Evolutionary conservation across 495 filamentous ascomycete genomes (phyloP), one percentile per base, ranked within the genome.

Genomic region (Neurospora sp.): DNA sequence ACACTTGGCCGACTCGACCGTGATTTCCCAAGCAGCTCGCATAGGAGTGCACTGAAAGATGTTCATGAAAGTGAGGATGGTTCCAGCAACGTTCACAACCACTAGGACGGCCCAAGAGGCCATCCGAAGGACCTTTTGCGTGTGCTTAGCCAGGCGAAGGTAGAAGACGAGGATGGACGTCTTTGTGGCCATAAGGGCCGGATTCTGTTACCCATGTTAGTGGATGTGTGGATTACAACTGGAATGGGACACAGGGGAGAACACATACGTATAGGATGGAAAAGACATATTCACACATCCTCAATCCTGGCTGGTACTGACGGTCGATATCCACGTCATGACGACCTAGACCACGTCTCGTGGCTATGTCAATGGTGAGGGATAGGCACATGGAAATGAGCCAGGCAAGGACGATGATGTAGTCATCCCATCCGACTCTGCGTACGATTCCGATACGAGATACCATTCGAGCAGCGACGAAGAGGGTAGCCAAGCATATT

Each of bases 121-220:
- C 82, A 89, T 88, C 75, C 89, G 87, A 77, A 94, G 90, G 39
- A 93, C 82, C 74, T 79, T 81, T 75, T 90, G 90, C 54, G 94
- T 90, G 40, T 90, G 90, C 76, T 89, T 90, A 8, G 93, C 91
- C 70, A 97, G 83, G 40, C 91, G 89, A 39, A 97, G 86, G 83
- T 93, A 97, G 80, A 96, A 97, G 73, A 94, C 82, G 70, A 97
- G 87, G 75, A 98, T 93, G n/a, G 93, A 95, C 5, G 93, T 93
- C 82, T 97, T 98, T 69, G 93, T 90, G 1, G 89, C 88, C 91
- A 93, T 93, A 71, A 97, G 86, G 5, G 93, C 91, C 14, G 95
- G 94, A 78, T 97, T 96, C 93, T 97, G 74, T 31, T 46, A 27
- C 48, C n/a, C 11, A 39, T 62, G 54, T 81, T 66, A 62, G 54